Evolutionary conservation across 2,329 filamentous ascomycete genomes (phyloP).

Genomic region (Talaromyces piceae): DNA sequence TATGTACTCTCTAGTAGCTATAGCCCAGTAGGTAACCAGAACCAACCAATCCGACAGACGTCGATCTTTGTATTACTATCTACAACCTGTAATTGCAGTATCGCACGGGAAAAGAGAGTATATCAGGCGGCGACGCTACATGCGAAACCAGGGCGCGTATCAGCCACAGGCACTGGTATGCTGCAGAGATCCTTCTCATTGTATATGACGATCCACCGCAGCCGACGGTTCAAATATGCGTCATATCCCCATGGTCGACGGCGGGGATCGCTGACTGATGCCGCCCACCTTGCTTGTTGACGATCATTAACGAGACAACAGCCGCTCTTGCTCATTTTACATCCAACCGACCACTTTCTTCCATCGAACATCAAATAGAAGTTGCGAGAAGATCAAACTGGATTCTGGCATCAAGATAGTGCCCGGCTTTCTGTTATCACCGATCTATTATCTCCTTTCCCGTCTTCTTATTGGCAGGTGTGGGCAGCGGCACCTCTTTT

Average conservation of each 20-base stretch:
- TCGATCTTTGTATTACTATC: too few species aligned
- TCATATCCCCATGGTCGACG: neutral
- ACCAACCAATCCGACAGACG: too few species aligned
- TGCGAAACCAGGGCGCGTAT: neutral
- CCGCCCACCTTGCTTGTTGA: too few species aligned
- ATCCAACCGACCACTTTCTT: neutral
- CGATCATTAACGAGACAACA: too few species aligned
- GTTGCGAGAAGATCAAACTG: too few species aligned
- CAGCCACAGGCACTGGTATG: neutral
- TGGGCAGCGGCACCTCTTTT: neutral
- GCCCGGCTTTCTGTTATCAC: too few species aligned
- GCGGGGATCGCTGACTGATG: neutral
- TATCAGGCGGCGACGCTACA: neutral
- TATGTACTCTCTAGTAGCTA: too few species aligned
- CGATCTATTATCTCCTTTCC: too few species aligned
- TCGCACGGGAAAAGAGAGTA: neutral
- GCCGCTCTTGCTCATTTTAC: neutral
- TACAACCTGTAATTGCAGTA: neutral
- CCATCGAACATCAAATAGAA: too few species aligned
- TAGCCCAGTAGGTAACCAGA: too few species aligned
- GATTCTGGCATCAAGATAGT: too few species aligned
- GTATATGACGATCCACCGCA: neutral
- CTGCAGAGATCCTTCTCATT: neutral
- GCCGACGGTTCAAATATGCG: neutral
- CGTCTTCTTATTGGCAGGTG: neutral